phyloP scores from a whole-genome alignment of 306 rosid genomes.

The Sophora flavescens region DNA sequence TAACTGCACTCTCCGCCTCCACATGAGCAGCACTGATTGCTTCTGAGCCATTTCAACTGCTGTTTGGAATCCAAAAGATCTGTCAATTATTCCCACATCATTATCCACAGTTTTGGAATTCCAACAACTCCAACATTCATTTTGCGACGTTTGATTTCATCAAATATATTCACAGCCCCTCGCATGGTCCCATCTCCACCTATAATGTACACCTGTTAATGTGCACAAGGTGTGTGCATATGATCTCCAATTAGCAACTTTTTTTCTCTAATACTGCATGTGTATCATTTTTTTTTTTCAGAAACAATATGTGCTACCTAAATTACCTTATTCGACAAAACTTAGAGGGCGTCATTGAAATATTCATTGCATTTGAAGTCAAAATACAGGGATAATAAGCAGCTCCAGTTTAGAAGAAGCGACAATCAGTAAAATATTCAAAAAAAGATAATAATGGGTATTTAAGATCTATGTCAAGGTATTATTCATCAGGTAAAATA shows the following conservation, averaged over 20 bases:
- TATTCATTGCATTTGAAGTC: too few relatives aligned
- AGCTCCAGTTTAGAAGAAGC: too few relatives aligned
- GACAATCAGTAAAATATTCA: too few relatives aligned
- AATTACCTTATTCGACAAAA: background rate
- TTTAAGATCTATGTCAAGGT: too few relatives aligned
- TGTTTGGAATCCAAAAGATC: conserved; percentile 88
- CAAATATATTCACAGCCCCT: conserved; percentile 79
- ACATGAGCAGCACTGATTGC: conserved; percentile 82
- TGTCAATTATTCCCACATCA: conserved; percentile 83
- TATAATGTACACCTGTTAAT: conserved; percentile 72
- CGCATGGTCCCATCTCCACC: conserved; percentile 95
- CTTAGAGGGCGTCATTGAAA: too few relatives aligned
- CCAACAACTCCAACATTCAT: conserved; percentile 67
- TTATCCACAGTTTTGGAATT: conserved; percentile 96
- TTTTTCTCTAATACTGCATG: background rate
- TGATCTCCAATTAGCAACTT: background rate
- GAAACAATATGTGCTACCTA: background rate
- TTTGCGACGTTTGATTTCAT: conserved; percentile 66
- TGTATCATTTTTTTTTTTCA: background rate
- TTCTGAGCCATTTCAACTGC: conserved; percentile 95
- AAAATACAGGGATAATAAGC: too few relatives aligned
- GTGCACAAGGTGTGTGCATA: background rate
- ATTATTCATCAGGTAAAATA: too few relatives aligned
- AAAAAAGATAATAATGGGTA: too few relatives aligned
- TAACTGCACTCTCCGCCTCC: conserved; percentile 91